These are phyloP conservation scores for Penicillium longicatenatum DNA, from an alignment of 495 filamentous ascomycete species.

Conservation along the genomic window DNA sequence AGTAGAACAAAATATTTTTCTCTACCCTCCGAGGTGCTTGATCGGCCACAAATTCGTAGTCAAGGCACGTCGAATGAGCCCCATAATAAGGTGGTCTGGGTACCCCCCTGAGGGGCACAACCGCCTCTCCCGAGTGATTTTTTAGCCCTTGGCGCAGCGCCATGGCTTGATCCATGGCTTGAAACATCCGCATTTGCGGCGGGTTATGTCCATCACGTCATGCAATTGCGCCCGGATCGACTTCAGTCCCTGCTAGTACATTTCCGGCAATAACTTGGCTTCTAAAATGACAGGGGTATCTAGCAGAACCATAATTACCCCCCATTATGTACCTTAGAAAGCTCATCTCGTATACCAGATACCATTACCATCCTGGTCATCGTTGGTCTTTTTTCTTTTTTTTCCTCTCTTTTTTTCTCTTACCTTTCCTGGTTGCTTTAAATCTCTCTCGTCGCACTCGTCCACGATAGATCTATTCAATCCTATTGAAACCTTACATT, in stretches of 20 bases:
- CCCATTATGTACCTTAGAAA: background rate
- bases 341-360: conserved; percentile 14
- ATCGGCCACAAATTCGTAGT: too few relatives aligned
- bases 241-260: conserved; percentile 7
- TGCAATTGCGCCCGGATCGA: conserved; percentile 13
- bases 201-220: conserved; percentile 8
- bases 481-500: background rate
- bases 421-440: conserved; percentile 9
- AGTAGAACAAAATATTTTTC: background rate
- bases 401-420: conserved; percentile 6
- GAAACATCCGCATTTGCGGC: conserved; percentile 4
- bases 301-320: conserved; percentile 14
- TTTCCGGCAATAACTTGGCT: conserved; percentile 4
- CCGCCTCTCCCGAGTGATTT: conserved; percentile 4
- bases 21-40: too few relatives aligned
- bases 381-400: conserved; percentile 9
- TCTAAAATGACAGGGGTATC: conserved; percentile 12
- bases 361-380: conserved; percentile 8
- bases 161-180: conserved; percentile 8
- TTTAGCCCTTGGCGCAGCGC: background rate
- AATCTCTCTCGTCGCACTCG: background rate
- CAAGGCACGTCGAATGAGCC: background rate
- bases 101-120: conserved; percentile 1
- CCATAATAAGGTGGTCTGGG: conserved; percentile 2
- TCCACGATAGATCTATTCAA: background rate